Evolutionary conservation across 2,329 filamentous ascomycete genomes (phyloP).

Genomic region (Aspergillus proliferans): DNA sequence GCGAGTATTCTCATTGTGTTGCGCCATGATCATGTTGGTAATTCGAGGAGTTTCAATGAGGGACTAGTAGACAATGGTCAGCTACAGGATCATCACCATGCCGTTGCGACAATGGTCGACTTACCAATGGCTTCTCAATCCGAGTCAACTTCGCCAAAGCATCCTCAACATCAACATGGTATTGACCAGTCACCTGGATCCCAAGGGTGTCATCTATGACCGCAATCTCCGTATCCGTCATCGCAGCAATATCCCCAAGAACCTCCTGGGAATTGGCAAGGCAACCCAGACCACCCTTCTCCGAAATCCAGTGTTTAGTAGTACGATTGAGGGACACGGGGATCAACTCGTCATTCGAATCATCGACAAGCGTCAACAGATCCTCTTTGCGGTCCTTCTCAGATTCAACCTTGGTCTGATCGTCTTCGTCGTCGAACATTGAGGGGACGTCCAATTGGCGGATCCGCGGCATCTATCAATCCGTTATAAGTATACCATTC

Average conservation of each 20-base stretch:
- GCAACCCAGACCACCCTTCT: conserved; percentile 16
- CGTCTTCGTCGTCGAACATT: conserved; percentile 5
- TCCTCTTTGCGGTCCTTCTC: conserved; percentile 3
- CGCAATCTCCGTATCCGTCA: conserved; percentile 22
- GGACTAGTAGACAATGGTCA: conserved; percentile 11
- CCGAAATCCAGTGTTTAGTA: conserved; percentile 20
- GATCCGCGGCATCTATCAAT: conserved; percentile 20
- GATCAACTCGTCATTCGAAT: conserved; percentile 11
- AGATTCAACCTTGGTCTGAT: not conserved
- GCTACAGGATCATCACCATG: not conserved
- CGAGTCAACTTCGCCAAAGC: conserved; percentile 22
- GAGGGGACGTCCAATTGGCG: conserved; percentile 18
- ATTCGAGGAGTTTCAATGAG: conserved; percentile 10
- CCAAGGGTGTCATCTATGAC: conserved; percentile 15
- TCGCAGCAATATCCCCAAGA: conserved; percentile 16
- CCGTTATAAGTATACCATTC: not conserved
- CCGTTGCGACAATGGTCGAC: not conserved
- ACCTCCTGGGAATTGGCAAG: conserved; percentile 15
- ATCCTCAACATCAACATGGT: conserved; percentile 19
- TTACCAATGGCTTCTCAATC: conserved; percentile 24
- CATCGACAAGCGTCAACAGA: conserved; percentile 11
- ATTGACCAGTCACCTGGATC: conserved; percentile 20
- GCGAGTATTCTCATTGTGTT: conserved; percentile 2
- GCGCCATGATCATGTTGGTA: conserved; percentile 14
- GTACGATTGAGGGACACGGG: conserved; percentile 3